Percentiles rank a stretch among this genome's conserved stretches.
These are phyloP conservation scores for Trametopsis cervina DNA, from an alignment of 768 basidiomycete species.

Conservation along the genomic window DNA sequence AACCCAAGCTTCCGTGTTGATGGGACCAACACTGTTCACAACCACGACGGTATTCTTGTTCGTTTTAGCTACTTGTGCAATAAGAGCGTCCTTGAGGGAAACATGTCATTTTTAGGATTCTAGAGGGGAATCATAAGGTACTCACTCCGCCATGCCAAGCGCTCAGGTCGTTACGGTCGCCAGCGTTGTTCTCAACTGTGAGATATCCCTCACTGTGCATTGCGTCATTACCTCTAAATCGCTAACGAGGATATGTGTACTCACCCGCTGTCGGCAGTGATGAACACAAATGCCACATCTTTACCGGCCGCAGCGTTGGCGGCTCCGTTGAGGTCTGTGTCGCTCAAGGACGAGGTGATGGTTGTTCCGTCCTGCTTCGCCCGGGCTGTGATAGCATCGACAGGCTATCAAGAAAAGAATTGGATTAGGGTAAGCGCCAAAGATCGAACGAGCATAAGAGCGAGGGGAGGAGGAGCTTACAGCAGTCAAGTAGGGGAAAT, in stretches of 20 bases:
- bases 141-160: conserved; percentile 23
- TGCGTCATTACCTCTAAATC: no score
- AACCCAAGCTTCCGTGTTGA: conserved; percentile 64
- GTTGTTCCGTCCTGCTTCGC: conserved; percentile 29
- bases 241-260: no score
- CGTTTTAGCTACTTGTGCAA: conserved; percentile 53
- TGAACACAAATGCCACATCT: conserved; percentile 48
- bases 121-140: background rate
- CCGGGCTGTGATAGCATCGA: conserved; percentile 36
- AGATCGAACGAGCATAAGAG: background rate
- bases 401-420: no score
- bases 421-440: no score
- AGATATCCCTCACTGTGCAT: conserved; percentile 24
- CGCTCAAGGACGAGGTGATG: conserved; percentile 40
- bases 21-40: conserved; percentile 58
- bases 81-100: conserved; percentile 28
- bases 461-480: conserved; percentile 28
- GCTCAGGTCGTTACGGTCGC: conserved; percentile 25
- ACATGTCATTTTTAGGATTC: background rate
- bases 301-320: conserved; percentile 39
- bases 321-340: conserved; percentile 42
- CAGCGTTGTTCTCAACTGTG: conserved; percentile 27
- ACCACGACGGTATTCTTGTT: conserved; percentile 79
- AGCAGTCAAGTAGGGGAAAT: conserved; percentile 45
- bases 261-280: conserved; percentile 34